phyloP scores from a whole-genome alignment of 2,329 filamentous ascomycete species.

The Aspergillus awamori region DNA sequence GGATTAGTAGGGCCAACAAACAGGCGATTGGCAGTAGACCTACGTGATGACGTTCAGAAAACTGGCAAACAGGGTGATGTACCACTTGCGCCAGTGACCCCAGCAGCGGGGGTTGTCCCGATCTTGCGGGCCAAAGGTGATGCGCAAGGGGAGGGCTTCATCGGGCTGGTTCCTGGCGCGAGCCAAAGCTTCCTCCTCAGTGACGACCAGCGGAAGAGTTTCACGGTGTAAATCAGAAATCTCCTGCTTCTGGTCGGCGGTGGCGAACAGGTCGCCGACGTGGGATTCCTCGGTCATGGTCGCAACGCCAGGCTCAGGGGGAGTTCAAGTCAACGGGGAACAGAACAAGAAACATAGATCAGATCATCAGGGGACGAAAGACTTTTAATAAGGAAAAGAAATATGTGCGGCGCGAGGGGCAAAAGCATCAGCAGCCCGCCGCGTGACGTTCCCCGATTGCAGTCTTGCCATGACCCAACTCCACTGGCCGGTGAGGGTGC shows the following conservation, averaged over 20 bases:
- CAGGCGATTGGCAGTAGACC: background rate
- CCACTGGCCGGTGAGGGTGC: background rate
- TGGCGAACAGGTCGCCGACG: background rate
- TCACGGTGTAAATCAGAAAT: constrained; percentile 18
- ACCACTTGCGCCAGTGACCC: constrained; percentile 44
- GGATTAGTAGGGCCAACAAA: background rate
- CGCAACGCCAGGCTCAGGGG: background rate
- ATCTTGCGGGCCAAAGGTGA: constrained; percentile 26
- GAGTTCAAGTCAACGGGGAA: background rate
- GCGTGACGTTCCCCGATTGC: background rate
- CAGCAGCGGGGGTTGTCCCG: constrained; percentile 46
- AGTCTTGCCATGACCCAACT: background rate
- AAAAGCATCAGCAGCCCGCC: background rate
- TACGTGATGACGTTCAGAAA: constrained; percentile 38
- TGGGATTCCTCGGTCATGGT: constrained; percentile 3
- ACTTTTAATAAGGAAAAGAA: no score
- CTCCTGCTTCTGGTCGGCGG: constrained; percentile 18
- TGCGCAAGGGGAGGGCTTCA: constrained; percentile 27
- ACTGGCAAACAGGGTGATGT: constrained; percentile 45
- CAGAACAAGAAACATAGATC: background rate
- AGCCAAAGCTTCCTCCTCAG: constrained; percentile 29
- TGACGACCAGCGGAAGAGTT: constrained; percentile 19
- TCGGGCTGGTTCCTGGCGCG: constrained; percentile 28
- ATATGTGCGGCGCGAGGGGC: background rate
- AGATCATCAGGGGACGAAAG: background rate